A percentile compares a stretch with the other conserved stretches of the same genome.
Conservation (phyloP, 2,329 filamentous ascomycete genomes). For the Parastagonospora nodorum region DNA sequence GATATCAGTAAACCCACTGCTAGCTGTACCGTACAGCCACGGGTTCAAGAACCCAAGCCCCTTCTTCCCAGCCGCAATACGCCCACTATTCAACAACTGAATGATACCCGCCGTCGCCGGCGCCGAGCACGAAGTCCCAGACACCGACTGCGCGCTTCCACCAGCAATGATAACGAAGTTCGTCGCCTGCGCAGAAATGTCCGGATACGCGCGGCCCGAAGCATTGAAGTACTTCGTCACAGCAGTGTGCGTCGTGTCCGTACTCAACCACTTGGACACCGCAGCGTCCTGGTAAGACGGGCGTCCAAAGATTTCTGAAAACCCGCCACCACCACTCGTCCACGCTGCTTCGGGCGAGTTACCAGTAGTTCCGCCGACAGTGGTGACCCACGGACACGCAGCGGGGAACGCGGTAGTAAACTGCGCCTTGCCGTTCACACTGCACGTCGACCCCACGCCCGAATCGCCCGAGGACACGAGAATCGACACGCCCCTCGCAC, state of each 20-base stretch:
- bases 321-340: conserved; percentile 18
- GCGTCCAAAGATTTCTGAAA: conserved; percentile 24
- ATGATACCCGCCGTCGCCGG: conserved; percentile 27
- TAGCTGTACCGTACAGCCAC: conserved; percentile 42
- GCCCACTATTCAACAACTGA: conserved; percentile 54
- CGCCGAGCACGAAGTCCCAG: conserved; percentile 27
- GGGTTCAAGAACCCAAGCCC: conserved; percentile 60
- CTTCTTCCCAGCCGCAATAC: conserved; percentile 52
- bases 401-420: conserved; percentile 58
- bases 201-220: conserved; percentile 55
- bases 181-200: conserved; percentile 54
- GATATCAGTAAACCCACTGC: conserved; percentile 48
- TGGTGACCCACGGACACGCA: conserved; percentile 58
- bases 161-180: conserved; percentile 35
- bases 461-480: conserved; percentile 61
- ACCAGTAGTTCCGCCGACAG: conserved; percentile 50
- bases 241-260: conserved; percentile 45
- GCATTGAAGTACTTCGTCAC: conserved; percentile 26
- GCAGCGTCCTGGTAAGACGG: conserved; percentile 48
- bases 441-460: conserved; percentile 55
- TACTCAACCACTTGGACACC: conserved; percentile 51
- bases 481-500: conserved; percentile 65
- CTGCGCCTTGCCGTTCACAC: conserved; percentile 44
- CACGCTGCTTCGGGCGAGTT: conserved; percentile 19
- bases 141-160: conserved; percentile 15